phyloP scores from a whole-genome alignment of 1,139 yeast species.

The Debaryomyces subglobosus region DNA sequence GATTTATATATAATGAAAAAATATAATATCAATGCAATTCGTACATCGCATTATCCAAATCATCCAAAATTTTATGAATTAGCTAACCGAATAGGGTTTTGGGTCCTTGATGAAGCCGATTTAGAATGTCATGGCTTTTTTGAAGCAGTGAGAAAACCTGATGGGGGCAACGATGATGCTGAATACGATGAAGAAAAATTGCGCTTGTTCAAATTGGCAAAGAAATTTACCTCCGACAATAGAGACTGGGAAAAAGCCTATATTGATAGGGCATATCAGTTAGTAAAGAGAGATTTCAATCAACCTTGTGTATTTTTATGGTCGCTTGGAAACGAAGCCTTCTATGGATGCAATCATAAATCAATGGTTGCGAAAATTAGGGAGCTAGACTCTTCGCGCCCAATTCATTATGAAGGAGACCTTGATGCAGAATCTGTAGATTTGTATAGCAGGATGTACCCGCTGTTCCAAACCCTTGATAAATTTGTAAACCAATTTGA shows the following conservation, averaged over 20 bases:
- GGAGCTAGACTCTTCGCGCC: conserved; percentile 25
- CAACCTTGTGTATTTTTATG: conserved; percentile 36
- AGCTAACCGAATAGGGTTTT: conserved; percentile 30
- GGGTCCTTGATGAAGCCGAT: conserved; percentile 41
- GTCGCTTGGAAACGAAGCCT: conserved; percentile 42
- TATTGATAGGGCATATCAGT: conserved; percentile 32
- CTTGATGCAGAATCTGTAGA: conserved; percentile 27
- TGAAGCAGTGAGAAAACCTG: conserved; percentile 18
- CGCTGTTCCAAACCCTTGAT: conserved; percentile 23
- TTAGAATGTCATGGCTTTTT: conserved; percentile 39
- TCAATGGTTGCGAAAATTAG: conserved; percentile 29
- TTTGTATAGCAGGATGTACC: conserved; percentile 35
- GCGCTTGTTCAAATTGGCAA: conserved; percentile 14
- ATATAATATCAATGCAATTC: conserved; percentile 35
- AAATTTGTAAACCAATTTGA: conserved; percentile 19
- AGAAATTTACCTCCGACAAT: conserved; percentile 28
- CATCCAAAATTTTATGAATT: conserved; percentile 19
- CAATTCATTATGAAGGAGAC: conserved; percentile 37
- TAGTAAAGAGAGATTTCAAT: conserved; percentile 33
- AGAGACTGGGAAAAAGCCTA: conserved; percentile 33
- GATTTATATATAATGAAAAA: conserved; percentile 34
- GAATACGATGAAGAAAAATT: conserved; percentile 14
- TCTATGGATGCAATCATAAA: conserved; percentile 33
- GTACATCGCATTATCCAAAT: conserved; percentile 38
- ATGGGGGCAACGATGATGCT: conserved; percentile 13